phyloP scores from a whole-genome alignment of 345 rosid genomes.

The Rhizophora mangle region DNA sequence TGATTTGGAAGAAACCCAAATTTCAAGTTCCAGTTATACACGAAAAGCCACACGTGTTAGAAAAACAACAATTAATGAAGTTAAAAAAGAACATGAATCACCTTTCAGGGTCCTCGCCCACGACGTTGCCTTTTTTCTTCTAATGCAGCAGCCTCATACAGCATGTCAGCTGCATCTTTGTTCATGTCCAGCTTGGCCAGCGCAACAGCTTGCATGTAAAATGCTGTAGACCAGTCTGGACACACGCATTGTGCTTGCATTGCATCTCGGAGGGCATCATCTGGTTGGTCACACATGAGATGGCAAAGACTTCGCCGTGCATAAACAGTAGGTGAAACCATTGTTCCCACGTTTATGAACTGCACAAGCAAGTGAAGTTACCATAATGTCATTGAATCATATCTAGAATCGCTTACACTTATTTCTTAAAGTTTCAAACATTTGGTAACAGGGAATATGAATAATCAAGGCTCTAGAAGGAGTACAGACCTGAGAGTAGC shows the following conservation, averaged over 20 bases:
- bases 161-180: conserved; percentile 75
- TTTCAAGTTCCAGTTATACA: no score
- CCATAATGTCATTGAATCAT: no score
- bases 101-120: conserved; percentile 35
- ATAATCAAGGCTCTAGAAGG: background rate
- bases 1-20: no score
- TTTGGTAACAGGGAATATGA: background rate
- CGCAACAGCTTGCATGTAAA: conserved; percentile 85
- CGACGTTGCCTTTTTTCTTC: conserved; percentile 62
- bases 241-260: conserved; percentile 92
- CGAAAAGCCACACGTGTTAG: no score
- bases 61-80: background rate
- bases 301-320: conserved; percentile 75
- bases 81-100: conserved; percentile 26
- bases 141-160: conserved; percentile 67
- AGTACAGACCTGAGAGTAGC: conserved; percentile 62
- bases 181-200: conserved; percentile 82
- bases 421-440: background rate
- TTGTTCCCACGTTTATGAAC: conserved; percentile 83
- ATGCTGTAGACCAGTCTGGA: conserved; percentile 87
- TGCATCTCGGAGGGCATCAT: conserved; percentile 87
- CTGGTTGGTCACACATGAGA: conserved; percentile 73
- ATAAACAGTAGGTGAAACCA: conserved; percentile 82
- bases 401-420: background rate
- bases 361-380: conserved; percentile 21